Evolutionary conservation across 257 asterid genomes (phyloP).

Genomic region (Solanum appendiculatum): DNA sequence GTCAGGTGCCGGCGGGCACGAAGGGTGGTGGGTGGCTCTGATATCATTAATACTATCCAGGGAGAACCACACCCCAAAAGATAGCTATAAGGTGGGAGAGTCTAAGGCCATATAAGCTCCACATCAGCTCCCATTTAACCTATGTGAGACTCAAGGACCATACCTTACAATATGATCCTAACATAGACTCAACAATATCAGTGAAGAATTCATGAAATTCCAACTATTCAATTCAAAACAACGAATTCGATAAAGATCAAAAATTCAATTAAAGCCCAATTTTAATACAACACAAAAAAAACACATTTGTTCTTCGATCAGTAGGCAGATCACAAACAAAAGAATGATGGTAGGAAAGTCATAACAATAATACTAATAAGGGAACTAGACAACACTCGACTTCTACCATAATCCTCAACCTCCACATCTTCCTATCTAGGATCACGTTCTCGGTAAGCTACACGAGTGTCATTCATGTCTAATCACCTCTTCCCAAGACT

Average conservation of each 20-base stretch:
- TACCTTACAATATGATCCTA: neutral
- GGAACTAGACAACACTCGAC: neutral
- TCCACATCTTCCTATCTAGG: neutral
- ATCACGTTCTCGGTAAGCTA: neutral
- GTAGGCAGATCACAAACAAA: conserved; percentile 78
- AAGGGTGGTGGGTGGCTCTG: neutral
- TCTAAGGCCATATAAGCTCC: neutral
- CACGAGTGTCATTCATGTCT: neutral
- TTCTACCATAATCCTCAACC: neutral
- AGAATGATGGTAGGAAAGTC: conserved; percentile 19
- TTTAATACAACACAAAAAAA: neutral
- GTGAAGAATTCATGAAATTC: neutral
- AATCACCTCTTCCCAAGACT: neutral
- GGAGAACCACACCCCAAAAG: neutral
- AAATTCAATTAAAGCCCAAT: neutral
- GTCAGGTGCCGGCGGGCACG: neutral
- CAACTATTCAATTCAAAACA: neutral
- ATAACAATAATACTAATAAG: neutral
- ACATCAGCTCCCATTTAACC: neutral
- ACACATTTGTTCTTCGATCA: conserved; percentile 55
- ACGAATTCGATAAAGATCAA: neutral
- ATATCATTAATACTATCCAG: neutral
- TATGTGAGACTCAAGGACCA: neutral
- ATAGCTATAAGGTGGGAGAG: neutral
- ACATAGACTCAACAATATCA: neutral